Conservation (phyloP, 2,329 filamentous ascomycete species). For the Rhynchosporium graminicola region DNA sequence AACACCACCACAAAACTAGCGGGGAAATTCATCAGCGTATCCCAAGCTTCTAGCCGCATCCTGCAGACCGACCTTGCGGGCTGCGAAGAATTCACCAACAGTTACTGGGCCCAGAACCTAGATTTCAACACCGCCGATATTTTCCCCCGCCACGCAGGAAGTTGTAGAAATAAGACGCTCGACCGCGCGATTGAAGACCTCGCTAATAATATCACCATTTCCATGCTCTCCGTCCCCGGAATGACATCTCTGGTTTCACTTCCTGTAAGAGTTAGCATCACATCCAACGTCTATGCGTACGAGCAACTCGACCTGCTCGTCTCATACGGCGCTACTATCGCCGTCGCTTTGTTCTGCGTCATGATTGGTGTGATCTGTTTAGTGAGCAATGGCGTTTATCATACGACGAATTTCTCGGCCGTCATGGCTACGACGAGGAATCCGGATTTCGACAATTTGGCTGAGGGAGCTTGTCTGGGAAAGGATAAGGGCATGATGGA, state of each 20-base stretch:
- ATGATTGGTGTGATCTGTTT: background rate
- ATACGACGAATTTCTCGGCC: slow-evolving; percentile 23
- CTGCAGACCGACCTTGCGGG: background rate
- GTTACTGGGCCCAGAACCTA: slow-evolving; percentile 8
- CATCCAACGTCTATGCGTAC: slow-evolving; percentile 6
- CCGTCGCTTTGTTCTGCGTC: background rate
- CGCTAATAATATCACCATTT: slow-evolving; percentile 34
- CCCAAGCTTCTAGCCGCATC: background rate
- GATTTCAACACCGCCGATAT: slow-evolving; percentile 7
- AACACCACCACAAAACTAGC: background rate
- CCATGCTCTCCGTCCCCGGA: slow-evolving; percentile 18
- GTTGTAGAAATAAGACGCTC: slow-evolving; percentile 30
- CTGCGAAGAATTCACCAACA: slow-evolving; percentile 5
- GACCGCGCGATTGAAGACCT: slow-evolving; percentile 29
- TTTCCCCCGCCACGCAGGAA: slow-evolving; percentile 14
- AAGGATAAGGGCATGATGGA: slow-evolving; percentile 8
- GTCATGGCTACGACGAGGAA: slow-evolving; percentile 24
- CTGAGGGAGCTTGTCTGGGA: slow-evolving; percentile 21
- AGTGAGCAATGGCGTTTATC: slow-evolving; percentile 19
- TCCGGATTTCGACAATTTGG: slow-evolving; percentile 13
- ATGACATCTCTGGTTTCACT: background rate
- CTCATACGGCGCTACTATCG: slow-evolving; percentile 3
- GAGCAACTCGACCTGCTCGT: background rate
- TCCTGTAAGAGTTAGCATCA: background rate
- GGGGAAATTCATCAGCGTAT: background rate